phyloP scores from a whole-genome alignment of 495 filamentous ascomycete species.

The Tuber aestivum region DNA sequence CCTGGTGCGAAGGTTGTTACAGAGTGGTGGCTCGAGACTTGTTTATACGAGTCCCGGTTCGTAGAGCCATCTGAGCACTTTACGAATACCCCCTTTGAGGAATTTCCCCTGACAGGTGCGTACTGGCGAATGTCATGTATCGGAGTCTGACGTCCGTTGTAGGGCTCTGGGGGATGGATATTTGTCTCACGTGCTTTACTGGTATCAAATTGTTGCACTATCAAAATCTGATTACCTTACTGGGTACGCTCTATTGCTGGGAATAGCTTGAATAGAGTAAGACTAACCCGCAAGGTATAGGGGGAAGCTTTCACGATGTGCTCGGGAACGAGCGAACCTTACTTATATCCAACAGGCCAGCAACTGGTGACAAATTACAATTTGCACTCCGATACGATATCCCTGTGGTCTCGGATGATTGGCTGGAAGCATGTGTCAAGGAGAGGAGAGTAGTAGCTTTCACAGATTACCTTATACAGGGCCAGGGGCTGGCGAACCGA shows the following conservation, averaged over 20 bases:
- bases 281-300: conserved; percentile 18
- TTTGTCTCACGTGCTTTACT: conserved; percentile 76
- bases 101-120: conserved; percentile 60
- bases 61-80: conserved; percentile 64
- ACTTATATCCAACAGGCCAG: conserved; percentile 31
- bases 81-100: conserved; percentile 66
- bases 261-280: neutral
- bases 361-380: conserved; percentile 67
- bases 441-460: conserved; percentile 52
- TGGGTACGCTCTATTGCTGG: conserved; percentile 51
- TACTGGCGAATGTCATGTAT: neutral
- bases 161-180: conserved; percentile 60
- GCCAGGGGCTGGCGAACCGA: conserved; percentile 11
- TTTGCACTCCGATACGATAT: conserved; percentile 67
- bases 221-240: conserved; percentile 63
- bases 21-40: conserved; percentile 89
- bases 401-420: conserved; percentile 68
- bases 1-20: conserved; percentile 57
- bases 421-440: conserved; percentile 77
- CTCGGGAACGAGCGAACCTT: conserved; percentile 32
- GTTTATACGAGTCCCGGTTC: conserved; percentile 65
- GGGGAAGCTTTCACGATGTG: conserved; percentile 30
- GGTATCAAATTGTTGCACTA: conserved; percentile 81
- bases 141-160: conserved; percentile 1
- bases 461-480: conserved; percentile 39